A percentile compares a stretch with the other conserved stretches of the same genome.
Conservation (phyloP, 139 green algal genomes). For the Micromonas commoda region DNA sequence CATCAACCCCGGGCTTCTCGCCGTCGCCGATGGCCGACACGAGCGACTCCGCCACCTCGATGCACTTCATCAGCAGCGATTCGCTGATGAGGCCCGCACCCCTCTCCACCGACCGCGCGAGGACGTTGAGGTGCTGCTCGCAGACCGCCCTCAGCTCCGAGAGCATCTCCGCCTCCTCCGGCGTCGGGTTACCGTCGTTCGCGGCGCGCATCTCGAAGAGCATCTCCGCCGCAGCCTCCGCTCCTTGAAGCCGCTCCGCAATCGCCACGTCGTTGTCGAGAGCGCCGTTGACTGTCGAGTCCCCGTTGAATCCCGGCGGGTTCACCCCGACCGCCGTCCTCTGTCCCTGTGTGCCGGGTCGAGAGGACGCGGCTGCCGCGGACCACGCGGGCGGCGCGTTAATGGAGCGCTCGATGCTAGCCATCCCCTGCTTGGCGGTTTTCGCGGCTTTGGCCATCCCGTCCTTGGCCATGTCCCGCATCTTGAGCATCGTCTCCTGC, state of each 20-base stretch:
- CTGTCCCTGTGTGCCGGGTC: no score
- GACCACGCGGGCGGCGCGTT: no score
- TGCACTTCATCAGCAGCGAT: not conserved
- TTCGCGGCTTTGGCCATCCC: no score
- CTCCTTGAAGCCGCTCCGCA: not conserved
- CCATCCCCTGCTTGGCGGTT: no score
- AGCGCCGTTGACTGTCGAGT: no score
- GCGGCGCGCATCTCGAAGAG: not conserved
- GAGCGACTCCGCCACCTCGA: not conserved
- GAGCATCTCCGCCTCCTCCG: not conserved
- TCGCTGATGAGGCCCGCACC: not conserved
- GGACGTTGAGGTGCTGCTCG: not conserved
- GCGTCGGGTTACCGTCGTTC: not conserved
- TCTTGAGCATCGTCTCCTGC: not conserved
- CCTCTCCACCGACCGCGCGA: not conserved
- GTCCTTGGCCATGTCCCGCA: not conserved
- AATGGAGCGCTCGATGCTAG: no score
- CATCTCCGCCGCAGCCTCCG: not conserved
- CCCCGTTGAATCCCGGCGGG: no score
- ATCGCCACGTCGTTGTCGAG: no score
- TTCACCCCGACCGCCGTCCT: no score
- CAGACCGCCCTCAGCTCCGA: constrained; percentile 2
- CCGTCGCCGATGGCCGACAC: not conserved
- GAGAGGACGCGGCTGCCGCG: no score
- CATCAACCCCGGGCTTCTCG: no score